These are phyloP conservation scores for Loxodes magnus DNA, from an alignment of 73 alveolate species.

Conservation along the genomic window DNA sequence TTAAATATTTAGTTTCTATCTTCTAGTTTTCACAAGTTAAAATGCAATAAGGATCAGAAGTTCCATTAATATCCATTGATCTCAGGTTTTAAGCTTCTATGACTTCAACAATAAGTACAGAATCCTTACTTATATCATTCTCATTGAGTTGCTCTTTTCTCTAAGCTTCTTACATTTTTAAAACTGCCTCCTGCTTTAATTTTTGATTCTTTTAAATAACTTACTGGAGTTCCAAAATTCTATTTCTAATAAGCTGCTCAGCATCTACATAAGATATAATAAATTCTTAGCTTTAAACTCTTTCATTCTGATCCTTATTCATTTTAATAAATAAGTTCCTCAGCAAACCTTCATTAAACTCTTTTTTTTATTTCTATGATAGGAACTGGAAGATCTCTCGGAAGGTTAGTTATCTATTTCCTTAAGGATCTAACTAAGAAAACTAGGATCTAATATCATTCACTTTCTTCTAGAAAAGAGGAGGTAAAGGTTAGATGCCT, in stretches of 20 bases:
- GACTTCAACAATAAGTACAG: constrained; percentile 32
- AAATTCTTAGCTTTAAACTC: too few species aligned
- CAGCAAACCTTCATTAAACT: too few species aligned
- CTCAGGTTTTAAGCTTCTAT: constrained; percentile 40
- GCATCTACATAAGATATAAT: not conserved
- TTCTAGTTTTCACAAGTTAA: constrained; percentile 36
- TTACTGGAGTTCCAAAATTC: not conserved
- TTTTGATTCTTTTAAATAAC: not conserved
- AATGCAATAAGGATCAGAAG: constrained; percentile 44
- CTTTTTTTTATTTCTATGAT: too few species aligned
- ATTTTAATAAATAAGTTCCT: too few species aligned
- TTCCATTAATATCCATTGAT: constrained; percentile 38
- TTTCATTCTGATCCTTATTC: too few species aligned
- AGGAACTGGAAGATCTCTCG: too few species aligned
- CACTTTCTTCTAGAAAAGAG: too few species aligned
- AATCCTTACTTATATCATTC: constrained; percentile 47
- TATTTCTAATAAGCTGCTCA: not conserved
- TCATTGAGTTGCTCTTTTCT: constrained; percentile 28
- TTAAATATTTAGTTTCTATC: constrained; percentile 27
- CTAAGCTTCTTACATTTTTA: not conserved
- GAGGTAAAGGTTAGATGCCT: too few species aligned
- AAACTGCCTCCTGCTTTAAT: not conserved
- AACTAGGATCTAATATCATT: too few species aligned
- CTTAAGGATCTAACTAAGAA: too few species aligned
- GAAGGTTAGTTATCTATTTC: too few species aligned